A percentile compares a stretch with the other conserved stretches of the same genome.
These are phyloP conservation scores for Debaryomyces subglobosus DNA, from an alignment of 1,139 yeast genomes.

Conservation along the genomic window DNA sequence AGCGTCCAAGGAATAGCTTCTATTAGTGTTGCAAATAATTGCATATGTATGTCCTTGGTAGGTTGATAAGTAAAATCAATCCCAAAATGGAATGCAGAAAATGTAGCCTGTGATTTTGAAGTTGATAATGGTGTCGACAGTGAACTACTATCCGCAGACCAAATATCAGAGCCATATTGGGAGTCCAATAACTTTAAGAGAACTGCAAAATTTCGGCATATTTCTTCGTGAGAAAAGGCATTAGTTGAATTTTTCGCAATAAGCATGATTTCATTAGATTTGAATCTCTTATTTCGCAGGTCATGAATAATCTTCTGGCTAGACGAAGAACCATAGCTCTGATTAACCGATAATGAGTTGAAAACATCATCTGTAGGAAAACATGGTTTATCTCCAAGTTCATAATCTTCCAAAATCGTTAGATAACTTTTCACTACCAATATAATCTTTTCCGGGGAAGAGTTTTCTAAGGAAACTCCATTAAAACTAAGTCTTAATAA, in stretches of 20 bases:
- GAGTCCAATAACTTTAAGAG: constrained; percentile 63
- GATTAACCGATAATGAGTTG: constrained; percentile 9
- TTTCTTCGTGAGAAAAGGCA: constrained; percentile 70
- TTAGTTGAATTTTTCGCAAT: constrained; percentile 49
- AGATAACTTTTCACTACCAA: constrained; percentile 74
- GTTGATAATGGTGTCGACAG: constrained; percentile 16
- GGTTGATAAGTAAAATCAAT: constrained; percentile 41
- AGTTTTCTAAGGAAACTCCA: constrained; percentile 59
- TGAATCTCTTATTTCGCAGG: constrained; percentile 12
- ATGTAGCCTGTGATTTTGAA: constrained; percentile 30
- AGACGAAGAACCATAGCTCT: neutral
- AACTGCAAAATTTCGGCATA: constrained; percentile 62
- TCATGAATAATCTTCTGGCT: neutral
- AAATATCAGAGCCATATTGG: constrained; percentile 54
- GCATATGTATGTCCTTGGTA: constrained; percentile 47
- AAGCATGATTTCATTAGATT: constrained; percentile 32
- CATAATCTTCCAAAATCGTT: constrained; percentile 64
- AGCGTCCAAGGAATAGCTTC: constrained; percentile 74
- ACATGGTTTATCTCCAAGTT: constrained; percentile 60
- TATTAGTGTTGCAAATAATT: constrained; percentile 69
- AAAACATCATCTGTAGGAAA: constrained; percentile 73
- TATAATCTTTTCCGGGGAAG: constrained; percentile 70
- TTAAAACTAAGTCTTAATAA: constrained; percentile 58
- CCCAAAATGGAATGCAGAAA: constrained; percentile 56
- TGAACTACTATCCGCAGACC: constrained; percentile 26